Base-by-base conservation (phyloP, 2,329 filamentous ascomycete genomes). In the Fusarium globosum region DNA sequence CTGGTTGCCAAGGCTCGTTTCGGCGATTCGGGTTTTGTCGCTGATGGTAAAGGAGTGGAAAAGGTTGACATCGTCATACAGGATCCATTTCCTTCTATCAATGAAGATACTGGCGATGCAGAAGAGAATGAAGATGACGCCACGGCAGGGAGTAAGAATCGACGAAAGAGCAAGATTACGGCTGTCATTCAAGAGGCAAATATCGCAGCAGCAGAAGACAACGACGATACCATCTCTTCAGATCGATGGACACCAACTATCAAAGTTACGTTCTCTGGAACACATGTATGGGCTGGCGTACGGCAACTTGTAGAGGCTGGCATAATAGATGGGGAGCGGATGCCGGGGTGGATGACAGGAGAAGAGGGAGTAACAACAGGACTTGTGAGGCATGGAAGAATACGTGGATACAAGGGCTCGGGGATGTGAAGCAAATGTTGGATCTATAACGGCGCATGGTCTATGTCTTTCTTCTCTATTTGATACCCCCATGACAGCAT, bases 341-440 rank as follows among this genome's bases (percentile, higher is more conserved):
- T 97, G 92, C 94, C 95, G 0, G 93, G 93, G 0, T 97, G 94
- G 94, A 92, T 97, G 91, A 96, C 94, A 2, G 95, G 94, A 4
- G 94, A 97, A 78, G 93, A 94, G 49, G 93, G 91, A 1, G 90
- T 96, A 10, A 96, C 93, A 60, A 86, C 91, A 42, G 93, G 93
- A 1, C 87, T 90, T 35, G 90, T 97, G 8, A 88, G 86, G 72
- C 82, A 89, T 66, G 94, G 94, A 5, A 86, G 91, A 70, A 90
- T 95, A 76, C 83, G 83, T 48, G 89, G 88, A 3, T 83, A 88
- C 76, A 89, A 86, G 69, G 89, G 89, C 10, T 88, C 88, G 4
- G 88, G 88, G 2, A 67, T 90, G 66, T 89, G 73, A 81, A 66
- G 14, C 48, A 55, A 39, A 48, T 61, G 53, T 67, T 61, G 66